These are phyloP conservation scores for Azolla pinnata DNA, from an alignment of 75 land plant genomes.

Conservation along the genomic window DNA sequence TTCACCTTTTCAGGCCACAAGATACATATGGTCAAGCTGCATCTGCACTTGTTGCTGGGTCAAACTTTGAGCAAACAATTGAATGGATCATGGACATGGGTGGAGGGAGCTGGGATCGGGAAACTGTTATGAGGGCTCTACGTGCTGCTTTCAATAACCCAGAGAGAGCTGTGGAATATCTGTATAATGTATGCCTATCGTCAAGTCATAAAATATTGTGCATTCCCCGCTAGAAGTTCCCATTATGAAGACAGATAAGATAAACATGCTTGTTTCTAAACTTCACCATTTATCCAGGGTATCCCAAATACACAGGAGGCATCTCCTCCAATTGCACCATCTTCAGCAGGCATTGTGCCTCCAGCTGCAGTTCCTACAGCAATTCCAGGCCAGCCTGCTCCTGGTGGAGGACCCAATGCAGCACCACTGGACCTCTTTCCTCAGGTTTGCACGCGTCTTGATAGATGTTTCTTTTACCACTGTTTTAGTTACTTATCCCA, in stretches of 20 bases:
- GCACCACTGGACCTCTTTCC: constrained; percentile 94
- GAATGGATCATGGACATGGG: constrained; percentile 93
- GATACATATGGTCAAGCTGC: constrained; percentile 85
- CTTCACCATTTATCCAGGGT: neutral
- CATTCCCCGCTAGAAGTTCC: too few relatives aligned
- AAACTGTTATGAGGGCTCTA: constrained; percentile 75
- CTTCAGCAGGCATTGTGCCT: constrained; percentile 19
- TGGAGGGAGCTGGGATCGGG: constrained; percentile 91
- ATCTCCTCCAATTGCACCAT: constrained; percentile 45
- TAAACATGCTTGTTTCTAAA: too few relatives aligned
- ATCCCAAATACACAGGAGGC: constrained; percentile 66
- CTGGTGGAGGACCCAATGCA: constrained; percentile 72
- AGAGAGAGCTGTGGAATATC: constrained; percentile 93
- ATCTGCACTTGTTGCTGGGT: constrained; percentile 73
- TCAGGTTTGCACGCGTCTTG: too few relatives aligned
- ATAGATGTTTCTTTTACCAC: too few relatives aligned
- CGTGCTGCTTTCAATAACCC: constrained; percentile 96
- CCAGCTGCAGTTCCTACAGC: neutral
- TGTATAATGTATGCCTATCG: constrained; percentile 87
- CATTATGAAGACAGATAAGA: too few relatives aligned
- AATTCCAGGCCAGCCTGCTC: constrained; percentile 26
- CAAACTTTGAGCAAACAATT: constrained; percentile 58
- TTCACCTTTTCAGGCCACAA: constrained; percentile 26
- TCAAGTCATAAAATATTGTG: too few relatives aligned
- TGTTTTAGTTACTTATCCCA: too few relatives aligned